Evolutionary conservation across 352 stramenopile genomes (phyloP), one percentile per base, ranked within the genome.

Genomic region (Aphanomyces euteiches): DNA sequence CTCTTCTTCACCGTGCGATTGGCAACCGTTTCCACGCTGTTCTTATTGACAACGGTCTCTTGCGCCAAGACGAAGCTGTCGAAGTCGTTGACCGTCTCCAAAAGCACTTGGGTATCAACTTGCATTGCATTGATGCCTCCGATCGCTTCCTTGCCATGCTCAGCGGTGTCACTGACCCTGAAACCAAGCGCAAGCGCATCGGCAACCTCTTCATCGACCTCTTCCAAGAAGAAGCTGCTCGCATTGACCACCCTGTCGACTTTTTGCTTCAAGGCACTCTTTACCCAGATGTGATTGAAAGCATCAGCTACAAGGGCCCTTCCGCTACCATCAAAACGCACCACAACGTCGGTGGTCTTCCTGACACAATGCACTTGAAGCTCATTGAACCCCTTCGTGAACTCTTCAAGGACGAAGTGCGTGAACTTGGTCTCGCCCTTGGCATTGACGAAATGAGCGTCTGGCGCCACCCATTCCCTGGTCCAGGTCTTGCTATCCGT

Each of bases 231-330:
- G 89, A 96, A 69, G 90, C 88, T 13, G 69, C 80, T 73, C 78
- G 81, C 65, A 94, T 96, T 54, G 85, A 82, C 74, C 84, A 95
- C 77, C 71, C 79, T 15, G 89, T 96, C 39, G 84, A 99, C 72
- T 99, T 92, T 67, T 74, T 99, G 69, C 87, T 99, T 38, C 97
- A 99, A 78, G 98, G 98, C 60, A 99, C 98, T 40, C 79, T 99
- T 28, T 99, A 99, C 79, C 97, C 98, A 21, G 98, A 99, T 79
- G 96, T 99, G 66, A 99, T 99, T 79, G 98, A 99, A 79, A 98
- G 87, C 73, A 92, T 99, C 64, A 98, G 92, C 56, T 99, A 99
- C 92, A 99, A 99, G 82, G 88, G 97, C 34, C 96, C 96, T 8
- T 98, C 88, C 28, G 97, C 96, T 28, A 99, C 96, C 41, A 99